Percentiles rank a stretch among this genome's conserved stretches.
Evolutionary conservation across 257 asterid species (phyloP).

Genomic region (Petunia axillaris): DNA sequence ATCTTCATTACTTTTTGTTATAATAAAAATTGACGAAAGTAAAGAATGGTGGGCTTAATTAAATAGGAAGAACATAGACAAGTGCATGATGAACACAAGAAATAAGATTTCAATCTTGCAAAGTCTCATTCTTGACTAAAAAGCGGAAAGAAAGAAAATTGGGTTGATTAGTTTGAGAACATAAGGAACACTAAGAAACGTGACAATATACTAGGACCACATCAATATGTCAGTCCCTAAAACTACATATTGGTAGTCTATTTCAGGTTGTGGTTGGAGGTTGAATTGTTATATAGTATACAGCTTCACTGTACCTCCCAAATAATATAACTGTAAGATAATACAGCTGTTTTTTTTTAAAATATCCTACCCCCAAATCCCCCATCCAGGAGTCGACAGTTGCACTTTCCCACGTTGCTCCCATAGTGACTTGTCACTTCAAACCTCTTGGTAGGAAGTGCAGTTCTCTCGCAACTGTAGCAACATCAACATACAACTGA

Average conservation of each 20-base stretch:
- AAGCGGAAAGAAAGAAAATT: not conserved
- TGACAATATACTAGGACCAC: not conserved
- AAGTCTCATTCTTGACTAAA: conserved; percentile 22
- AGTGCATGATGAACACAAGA: not conserved
- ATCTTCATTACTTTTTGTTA: conserved; percentile 9
- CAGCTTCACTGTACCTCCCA: not conserved
- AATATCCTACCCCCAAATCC: not conserved
- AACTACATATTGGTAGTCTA: conserved; percentile 13
- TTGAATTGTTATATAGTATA: conserved; percentile 6
- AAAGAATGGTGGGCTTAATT: not conserved
- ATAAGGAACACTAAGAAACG: conserved; percentile 6
- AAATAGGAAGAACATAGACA: not conserved
- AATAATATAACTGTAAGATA: not conserved
- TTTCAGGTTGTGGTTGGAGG: not conserved
- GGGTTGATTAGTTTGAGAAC: conserved; percentile 14
- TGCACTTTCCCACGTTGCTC: conserved; percentile 14
- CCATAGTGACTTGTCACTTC: not conserved
- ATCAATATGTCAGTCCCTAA: not conserved
- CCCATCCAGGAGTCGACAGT: conserved; percentile 2
- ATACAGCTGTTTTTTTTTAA: conserved; percentile 7
- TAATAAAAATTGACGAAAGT: conserved; percentile 13
- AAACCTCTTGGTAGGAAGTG: conserved; percentile 24
- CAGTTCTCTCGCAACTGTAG: not conserved
- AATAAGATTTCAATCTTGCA: not conserved
- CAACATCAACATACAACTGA: not conserved